Percentiles rank a stretch among this genome's conserved stretches.
phyloP scores from a whole-genome alignment of 2,329 filamentous ascomycete genomes.

The Curvularia lunata region DNA sequence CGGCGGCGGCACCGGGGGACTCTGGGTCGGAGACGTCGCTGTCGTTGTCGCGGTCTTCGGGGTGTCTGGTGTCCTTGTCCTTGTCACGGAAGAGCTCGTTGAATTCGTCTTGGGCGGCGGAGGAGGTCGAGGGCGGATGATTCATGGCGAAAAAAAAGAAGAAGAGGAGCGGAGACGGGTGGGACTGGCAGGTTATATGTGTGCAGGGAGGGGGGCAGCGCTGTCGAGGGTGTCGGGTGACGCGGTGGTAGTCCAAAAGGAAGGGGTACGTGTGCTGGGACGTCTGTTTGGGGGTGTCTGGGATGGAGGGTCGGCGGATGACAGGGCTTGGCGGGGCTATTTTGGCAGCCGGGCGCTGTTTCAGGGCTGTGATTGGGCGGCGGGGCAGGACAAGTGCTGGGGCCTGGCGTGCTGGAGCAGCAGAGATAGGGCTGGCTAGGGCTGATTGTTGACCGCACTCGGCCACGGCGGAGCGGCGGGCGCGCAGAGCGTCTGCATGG shows the following conservation, averaged over 20 bases:
- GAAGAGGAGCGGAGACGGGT: conserved; percentile 17
- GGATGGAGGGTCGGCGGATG: conserved; percentile 9
- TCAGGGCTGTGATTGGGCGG: conserved; percentile 13
- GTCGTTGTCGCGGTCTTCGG: conserved; percentile 61
- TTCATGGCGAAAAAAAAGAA: conserved; percentile 49
- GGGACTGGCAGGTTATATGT: conserved; percentile 30
- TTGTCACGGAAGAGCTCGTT: conserved; percentile 58
- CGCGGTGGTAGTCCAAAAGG: conserved; percentile 15
- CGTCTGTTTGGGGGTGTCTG: conserved; percentile 9
- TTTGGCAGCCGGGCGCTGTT: conserved; percentile 13
- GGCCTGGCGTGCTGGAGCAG: neutral
- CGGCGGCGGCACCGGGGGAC: conserved; percentile 56
- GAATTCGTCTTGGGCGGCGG: conserved; percentile 57
- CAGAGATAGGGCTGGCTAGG: conserved; percentile 13
- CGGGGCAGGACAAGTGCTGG: too few relatives aligned
- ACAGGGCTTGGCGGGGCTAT: conserved; percentile 28
- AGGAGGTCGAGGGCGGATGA: conserved; percentile 41
- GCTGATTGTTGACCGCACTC: too few relatives aligned
- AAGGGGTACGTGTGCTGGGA: conserved; percentile 11
- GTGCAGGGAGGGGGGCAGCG: conserved; percentile 18
- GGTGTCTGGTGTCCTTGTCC: conserved; percentile 51
- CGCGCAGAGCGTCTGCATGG: conserved; percentile 18
- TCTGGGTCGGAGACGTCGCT: conserved; percentile 65
- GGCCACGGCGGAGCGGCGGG: conserved; percentile 12
- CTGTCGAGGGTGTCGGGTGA: conserved; percentile 8